Base-by-base conservation (phyloP, 495 filamentous ascomycete species). In the Usnea hakonensis region DNA sequence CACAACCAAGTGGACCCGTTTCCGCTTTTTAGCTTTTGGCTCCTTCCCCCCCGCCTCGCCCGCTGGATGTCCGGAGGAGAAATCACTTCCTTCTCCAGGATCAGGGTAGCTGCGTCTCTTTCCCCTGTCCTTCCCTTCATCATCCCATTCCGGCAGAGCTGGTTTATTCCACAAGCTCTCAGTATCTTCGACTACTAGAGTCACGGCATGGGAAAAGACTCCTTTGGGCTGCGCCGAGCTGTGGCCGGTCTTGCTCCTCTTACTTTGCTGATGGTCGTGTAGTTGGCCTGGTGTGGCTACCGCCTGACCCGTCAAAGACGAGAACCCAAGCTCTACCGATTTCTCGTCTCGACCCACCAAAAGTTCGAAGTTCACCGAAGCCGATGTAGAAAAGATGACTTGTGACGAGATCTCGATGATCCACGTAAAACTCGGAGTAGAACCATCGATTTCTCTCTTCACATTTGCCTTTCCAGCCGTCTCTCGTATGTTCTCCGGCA, bases 321-420 rank as follows among this genome's bases (percentile, higher is more conserved):
- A 76, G 69, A 58, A 81, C 30, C 87, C 84, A 21, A 89, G 74
- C 56, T 81, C 86, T 37, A 96, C 65, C 44, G 88, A 90, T 67
- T 86, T 90, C 69, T 91, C 87, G 72, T 98, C 92, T 37, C 93
- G 83, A 26, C 87, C 87, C 46, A 97, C 81, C 56, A 96, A 67
- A 19, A 98, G 70, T 72, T 97, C 94, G 72, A 90, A 98, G 64
- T 88, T 84, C n/a, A 97, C 91, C 1, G 87, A 86, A 7, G 93
- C 94, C 37, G 87, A 89, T 36, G 79, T 81, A 11, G 92, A 96
- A 68, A 98, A 98, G 44, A 98, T 82, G 46, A 95, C 87, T 74
- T 98, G 94, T 4, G 89, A 92, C 36, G 90, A 75, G 21, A 98
- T 85, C 76, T 98, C 94, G 44, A 98, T 84, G 33, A 97, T 76